Conservation (phyloP, 805 yeast genomes). For the Kodamaea kaohsiungensis region DNA sequence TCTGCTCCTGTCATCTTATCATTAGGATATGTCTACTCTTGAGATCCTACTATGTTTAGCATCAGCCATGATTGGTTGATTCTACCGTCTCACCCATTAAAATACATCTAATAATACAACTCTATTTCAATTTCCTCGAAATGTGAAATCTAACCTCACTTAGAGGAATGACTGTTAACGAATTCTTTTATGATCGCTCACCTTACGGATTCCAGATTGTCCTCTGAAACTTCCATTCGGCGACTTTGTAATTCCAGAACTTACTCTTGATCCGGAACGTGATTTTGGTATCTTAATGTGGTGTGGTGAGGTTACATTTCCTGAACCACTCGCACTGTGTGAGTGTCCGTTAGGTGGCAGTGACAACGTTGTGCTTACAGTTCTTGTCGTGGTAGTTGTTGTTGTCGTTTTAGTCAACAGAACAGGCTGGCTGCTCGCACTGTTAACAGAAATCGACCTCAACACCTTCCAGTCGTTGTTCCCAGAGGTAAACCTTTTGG, state of each 20-base stretch:
- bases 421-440: conserved; percentile 30
- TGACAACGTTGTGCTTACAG: conserved; percentile 43
- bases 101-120: not conserved
- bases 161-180: not conserved
- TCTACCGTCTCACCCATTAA: not conserved
- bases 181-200: conserved; percentile 14
- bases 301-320: conserved; percentile 4
- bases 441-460: conserved; percentile 37
- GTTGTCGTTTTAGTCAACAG: conserved; percentile 46
- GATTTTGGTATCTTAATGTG: conserved; percentile 26
- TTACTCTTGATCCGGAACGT: conserved; percentile 23
- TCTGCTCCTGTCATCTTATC: no score
- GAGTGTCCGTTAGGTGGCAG: conserved; percentile 27
- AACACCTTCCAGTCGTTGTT: conserved; percentile 40
- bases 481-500: conserved; percentile 22
- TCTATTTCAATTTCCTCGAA: not conserved
- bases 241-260: conserved; percentile 10
- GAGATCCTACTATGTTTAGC: no score
- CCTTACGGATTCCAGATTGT: conserved; percentile 23
- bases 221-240: conserved; percentile 9
- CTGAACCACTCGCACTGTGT: not conserved
- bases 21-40: no score
- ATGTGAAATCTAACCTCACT: not conserved
- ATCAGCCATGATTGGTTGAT: no score
- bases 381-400: conserved; percentile 48